Percentiles rank a stretch among this genome's conserved stretches.
phyloP scores from a whole-genome alignment of 768 basidiomycete species.

The Pleurotus citrinopileatus region DNA sequence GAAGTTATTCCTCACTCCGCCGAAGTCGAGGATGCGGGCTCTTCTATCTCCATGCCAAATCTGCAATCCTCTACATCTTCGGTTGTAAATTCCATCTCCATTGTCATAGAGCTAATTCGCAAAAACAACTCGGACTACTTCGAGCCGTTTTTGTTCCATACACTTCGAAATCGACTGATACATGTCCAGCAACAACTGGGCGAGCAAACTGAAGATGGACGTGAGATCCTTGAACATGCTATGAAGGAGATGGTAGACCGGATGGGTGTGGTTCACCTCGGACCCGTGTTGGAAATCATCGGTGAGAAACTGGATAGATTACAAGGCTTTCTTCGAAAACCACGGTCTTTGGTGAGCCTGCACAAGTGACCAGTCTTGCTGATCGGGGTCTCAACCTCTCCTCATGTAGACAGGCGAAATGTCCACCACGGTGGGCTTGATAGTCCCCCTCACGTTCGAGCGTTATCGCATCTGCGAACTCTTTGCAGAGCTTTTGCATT shows the following conservation, averaged over 20 bases:
- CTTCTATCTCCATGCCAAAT: slow-evolving; percentile 25
- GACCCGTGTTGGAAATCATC: slow-evolving; percentile 73
- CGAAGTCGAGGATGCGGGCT: not conserved
- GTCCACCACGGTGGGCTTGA: slow-evolving; percentile 68
- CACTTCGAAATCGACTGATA: slow-evolving; percentile 86
- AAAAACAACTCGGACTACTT: slow-evolving; percentile 99
- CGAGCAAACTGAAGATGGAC: slow-evolving; percentile 48
- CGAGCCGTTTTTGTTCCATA: slow-evolving; percentile 96
- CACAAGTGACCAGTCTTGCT: not conserved
- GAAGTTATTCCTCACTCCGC: not conserved
- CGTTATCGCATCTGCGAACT: slow-evolving; percentile 95
- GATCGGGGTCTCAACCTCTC: no score
- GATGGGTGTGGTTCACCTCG: slow-evolving; percentile 90
- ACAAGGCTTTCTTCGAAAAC: slow-evolving; percentile 64
- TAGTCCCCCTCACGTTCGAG: slow-evolving; percentile 87
- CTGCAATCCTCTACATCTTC: slow-evolving; percentile 67
- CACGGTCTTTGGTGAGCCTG: slow-evolving; percentile 71
- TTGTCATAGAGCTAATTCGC: slow-evolving; percentile 91
- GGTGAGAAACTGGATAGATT: slow-evolving; percentile 66
- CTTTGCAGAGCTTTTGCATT: slow-evolving; percentile 94
- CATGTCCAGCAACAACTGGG: slow-evolving; percentile 74
- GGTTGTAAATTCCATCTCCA: slow-evolving; percentile 80
- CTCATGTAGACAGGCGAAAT: slow-evolving; percentile 57
- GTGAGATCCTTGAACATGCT: slow-evolving; percentile 65
- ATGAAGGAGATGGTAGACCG: slow-evolving; percentile 81